Evolutionary conservation across 805 yeast genomes (phyloP).

Genomic region (Brettanomyces sp.): DNA sequence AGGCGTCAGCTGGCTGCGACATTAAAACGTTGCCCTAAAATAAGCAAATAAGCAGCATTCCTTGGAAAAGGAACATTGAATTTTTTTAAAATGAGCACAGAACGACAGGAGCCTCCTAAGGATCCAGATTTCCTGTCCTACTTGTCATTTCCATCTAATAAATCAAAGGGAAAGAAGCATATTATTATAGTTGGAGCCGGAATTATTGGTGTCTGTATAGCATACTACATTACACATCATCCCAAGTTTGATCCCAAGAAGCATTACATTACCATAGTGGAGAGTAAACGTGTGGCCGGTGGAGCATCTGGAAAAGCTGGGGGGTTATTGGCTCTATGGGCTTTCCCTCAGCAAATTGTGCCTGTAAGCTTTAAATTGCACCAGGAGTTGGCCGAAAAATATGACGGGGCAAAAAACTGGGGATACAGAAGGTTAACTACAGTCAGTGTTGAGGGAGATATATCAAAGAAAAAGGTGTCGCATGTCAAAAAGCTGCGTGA

Average conservation of each 20-base stretch:
- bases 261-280: conserved; percentile 77
- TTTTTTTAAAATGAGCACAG: conserved; percentile 8
- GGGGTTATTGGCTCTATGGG: conserved; percentile 90
- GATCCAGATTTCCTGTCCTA: conserved; percentile 22
- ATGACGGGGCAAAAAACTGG: conserved; percentile 83
- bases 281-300: conserved; percentile 88
- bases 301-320: conserved; percentile 99
- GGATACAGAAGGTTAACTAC: conserved; percentile 87
- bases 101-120: conserved; percentile 14
- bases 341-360: conserved; percentile 91
- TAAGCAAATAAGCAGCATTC: too few relatives aligned
- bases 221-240: conserved; percentile 78
- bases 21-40: too few relatives aligned
- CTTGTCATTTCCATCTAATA: conserved; percentile 36
- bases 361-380: conserved; percentile 82
- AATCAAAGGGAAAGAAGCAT: conserved; percentile 56
- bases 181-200: conserved; percentile 91
- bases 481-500: not conserved
- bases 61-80: too few relatives aligned
- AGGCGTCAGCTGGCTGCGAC: too few relatives aligned
- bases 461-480: conserved; percentile 22
- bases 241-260: conserved; percentile 65
- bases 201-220: conserved; percentile 91
- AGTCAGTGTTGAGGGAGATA: conserved; percentile 78
- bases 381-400: conserved; percentile 68